phyloP scores from a whole-genome alignment of 129 eudicot species.

The Flaveria brownii region DNA sequence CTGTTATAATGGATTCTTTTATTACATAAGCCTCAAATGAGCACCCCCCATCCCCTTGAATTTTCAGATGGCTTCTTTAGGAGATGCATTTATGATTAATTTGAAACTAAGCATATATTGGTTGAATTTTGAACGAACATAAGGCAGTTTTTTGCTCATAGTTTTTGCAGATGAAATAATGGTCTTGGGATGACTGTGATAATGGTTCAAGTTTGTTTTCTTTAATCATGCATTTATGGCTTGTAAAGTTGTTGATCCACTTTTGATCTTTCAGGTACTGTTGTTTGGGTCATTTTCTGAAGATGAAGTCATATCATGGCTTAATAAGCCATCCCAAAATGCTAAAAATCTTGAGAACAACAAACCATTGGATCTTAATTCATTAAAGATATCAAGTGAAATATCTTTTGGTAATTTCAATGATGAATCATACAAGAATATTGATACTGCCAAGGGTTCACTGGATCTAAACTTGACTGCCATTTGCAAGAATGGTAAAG shows the following conservation, averaged over 20 bases:
- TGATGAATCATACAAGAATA: slow-evolving; percentile 27
- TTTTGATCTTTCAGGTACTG: slow-evolving; percentile 47
- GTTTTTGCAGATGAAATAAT: neutral
- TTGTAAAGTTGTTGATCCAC: slow-evolving; percentile 1
- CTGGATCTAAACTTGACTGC: slow-evolving; percentile 14
- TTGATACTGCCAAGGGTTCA: slow-evolving; percentile 29
- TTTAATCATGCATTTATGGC: neutral
- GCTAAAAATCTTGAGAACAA: slow-evolving; percentile 25
- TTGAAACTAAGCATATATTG: neutral
- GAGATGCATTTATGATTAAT: neutral
- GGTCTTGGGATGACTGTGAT: neutral
- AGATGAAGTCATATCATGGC: slow-evolving; percentile 69
- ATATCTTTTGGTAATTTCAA: slow-evolving; percentile 54
- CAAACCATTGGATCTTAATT: slow-evolving; percentile 33
- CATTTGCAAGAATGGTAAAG: slow-evolving; percentile 31
- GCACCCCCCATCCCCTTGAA: no score
- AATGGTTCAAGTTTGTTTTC: neutral
- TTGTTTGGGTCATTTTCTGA: slow-evolving; percentile 93
- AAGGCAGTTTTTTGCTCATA: neutral
- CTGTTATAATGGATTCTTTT: neutral
- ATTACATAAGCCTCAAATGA: no score
- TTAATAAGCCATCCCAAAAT: slow-evolving; percentile 40
- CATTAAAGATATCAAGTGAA: slow-evolving; percentile 33
- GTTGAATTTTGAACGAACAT: neutral
- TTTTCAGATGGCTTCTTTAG: neutral